Conservation (phyloP, 1,284 basidiomycete genomes). For the Macrocystidia cucumis region DNA sequence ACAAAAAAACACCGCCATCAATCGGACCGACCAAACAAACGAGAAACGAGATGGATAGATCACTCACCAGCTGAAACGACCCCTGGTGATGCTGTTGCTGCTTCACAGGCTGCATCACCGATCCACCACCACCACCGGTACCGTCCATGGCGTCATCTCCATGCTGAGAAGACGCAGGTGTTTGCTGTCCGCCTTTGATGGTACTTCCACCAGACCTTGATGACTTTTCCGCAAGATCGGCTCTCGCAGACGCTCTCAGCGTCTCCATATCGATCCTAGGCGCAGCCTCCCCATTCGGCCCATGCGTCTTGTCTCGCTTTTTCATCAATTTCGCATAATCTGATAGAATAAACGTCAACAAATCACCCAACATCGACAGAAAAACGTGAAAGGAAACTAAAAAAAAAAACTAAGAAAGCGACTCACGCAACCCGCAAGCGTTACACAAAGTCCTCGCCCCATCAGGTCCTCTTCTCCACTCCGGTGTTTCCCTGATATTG, state of each 20-base stretch:
- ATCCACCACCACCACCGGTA: too few species aligned
- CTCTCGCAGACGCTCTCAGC: conserved; percentile 62
- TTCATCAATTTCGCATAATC: conserved; percentile 76
- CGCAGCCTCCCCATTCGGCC: conserved; percentile 41
- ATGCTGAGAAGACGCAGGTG: conserved; percentile 15
- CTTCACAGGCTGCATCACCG: conserved; percentile 17
- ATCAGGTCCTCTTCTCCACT: conserved; percentile 76
- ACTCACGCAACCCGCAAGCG: conserved; percentile 76
- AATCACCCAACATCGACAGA: too few species aligned
- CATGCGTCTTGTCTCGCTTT: conserved; percentile 55
- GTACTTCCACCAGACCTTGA: too few species aligned
- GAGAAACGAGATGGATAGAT: conserved; percentile 18
- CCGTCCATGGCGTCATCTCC: conserved; percentile 13
- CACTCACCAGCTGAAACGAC: conserved; percentile 43
- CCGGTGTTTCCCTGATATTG: conserved; percentile 78
- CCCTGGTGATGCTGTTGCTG: conserved; percentile 42
- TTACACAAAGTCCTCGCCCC: conserved; percentile 76
- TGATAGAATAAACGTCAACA: conserved; percentile 19
- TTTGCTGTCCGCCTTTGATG: too few species aligned
- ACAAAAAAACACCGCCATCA: conserved; percentile 12
- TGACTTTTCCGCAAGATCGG: conserved; percentile 35
- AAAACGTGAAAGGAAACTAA: too few species aligned
- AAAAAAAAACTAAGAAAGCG: conserved; percentile 7
- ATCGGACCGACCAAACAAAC: conserved; percentile 9
- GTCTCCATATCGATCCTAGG: conserved; percentile 66